Evolutionary conservation across 2,329 filamentous ascomycete species (phyloP), one percentile per base, ranked within the genome.

Genomic region (Dryadomyces quercivorus): DNA sequence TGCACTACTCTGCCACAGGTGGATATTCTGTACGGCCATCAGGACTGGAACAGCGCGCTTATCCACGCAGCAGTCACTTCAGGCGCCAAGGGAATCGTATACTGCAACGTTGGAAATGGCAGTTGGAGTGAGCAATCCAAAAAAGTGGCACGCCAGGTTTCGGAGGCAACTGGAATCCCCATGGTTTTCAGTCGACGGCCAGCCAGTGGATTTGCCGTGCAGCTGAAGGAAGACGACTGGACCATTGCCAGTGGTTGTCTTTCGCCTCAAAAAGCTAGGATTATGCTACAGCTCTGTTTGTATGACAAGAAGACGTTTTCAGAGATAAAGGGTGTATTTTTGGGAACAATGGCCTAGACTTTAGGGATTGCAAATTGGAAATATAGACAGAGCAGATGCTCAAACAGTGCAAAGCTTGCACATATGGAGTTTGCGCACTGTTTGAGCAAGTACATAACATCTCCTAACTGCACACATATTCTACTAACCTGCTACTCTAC

Each of bases 1-100:
- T 56, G 67, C 6, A 65, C 64, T 0, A 61, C 59, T 3, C 69
- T 82, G 22, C 77, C 78, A 0, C 69, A 75, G 55, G 76, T 82
- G 22, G 77, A 80, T 57, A 74, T 82, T 26, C 61, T 81, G 5
- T 80, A 77, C 62, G 70, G 74, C 0, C 72, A 81, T 63, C 72
- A 81, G 59, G 76, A 74, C 55, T 72, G 77, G n/a, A 75, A 57
- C 67, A 73, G 18, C 64, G 16, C 64, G 16, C 67, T 80, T 2
- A 72, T 78, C 46, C 65, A 69, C 22, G 70, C 73, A 0, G 72
- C 76, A 2, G 69, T 76, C n/a, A 67, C 66, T 1, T 68, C 66
- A 6, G 78, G 77, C 2, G 76, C 78, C 0, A 63, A 73, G 56
- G 79, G 79, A 1, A 68, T 82, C 13, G 75, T 82, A 1, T 74